Conservation (phyloP, 1,139 yeast genomes). For the Hemisphaericaspora lyxosophila region DNA sequence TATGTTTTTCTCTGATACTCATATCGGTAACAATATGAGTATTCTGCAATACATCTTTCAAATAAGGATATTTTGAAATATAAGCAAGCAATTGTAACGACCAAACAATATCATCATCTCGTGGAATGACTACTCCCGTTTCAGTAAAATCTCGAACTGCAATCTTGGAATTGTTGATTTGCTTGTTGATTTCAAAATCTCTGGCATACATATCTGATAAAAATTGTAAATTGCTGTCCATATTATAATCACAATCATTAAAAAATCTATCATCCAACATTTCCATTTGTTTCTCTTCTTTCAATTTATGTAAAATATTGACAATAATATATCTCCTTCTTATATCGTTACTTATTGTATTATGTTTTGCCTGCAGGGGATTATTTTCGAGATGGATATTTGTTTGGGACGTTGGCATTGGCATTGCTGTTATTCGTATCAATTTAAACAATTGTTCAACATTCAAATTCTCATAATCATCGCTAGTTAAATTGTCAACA, state of each 20-base stretch:
- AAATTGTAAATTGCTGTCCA: conserved; percentile 46
- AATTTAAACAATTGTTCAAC: conserved; percentile 42
- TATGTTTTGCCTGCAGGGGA: neutral
- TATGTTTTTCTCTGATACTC: conserved; percentile 50
- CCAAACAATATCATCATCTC: conserved; percentile 94
- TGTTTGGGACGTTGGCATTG: neutral
- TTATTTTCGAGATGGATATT: neutral
- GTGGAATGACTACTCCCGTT: conserved; percentile 74
- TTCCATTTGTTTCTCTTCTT: conserved; percentile 40
- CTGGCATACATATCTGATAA: conserved; percentile 43
- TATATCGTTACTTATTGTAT: conserved; percentile 28
- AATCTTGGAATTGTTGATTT: conserved; percentile 29
- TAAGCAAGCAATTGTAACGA: conserved; percentile 88
- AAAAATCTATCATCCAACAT: conserved; percentile 33
- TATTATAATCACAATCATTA: conserved; percentile 38
- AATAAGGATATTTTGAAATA: conserved; percentile 83
- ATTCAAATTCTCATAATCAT: conserved; percentile 40
- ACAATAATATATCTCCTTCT: conserved; percentile 39
- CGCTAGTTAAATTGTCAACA: conserved; percentile 29
- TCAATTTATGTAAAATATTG: conserved; percentile 37
- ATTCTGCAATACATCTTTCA: conserved; percentile 71
- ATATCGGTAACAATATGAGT: conserved; percentile 62
- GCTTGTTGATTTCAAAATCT: conserved; percentile 31
- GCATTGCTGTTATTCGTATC: conserved; percentile 16
- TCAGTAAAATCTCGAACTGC: conserved; percentile 68